Evolutionary conservation across 768 basidiomycete genomes (phyloP).

Genomic region (Psilocybe tampanensis): DNA sequence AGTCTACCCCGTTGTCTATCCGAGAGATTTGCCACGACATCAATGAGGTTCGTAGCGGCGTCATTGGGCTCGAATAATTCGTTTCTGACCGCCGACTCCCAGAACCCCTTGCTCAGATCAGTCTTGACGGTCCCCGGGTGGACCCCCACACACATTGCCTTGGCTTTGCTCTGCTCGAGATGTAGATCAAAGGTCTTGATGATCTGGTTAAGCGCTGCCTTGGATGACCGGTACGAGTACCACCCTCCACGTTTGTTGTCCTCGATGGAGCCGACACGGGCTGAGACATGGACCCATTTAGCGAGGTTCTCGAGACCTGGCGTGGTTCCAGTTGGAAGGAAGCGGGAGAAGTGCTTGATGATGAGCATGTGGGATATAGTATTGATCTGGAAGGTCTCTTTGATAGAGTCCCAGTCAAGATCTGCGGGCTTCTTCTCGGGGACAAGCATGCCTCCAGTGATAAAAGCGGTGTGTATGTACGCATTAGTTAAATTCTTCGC

Average conservation of each 20-base stretch:
- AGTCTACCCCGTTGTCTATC: conserved; percentile 47
- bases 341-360: conserved; percentile 64
- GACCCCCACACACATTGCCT: conserved; percentile 55
- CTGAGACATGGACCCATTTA: conserved; percentile 64
- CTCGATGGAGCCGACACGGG: conserved; percentile 58
- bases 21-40: conserved; percentile 45
- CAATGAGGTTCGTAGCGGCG: conserved; percentile 46
- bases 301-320: conserved; percentile 31
- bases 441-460: conserved; percentile 55
- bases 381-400: conserved; percentile 56
- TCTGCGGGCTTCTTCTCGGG: conserved; percentile 58
- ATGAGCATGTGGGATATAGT: conserved; percentile 60
- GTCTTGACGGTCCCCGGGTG: conserved; percentile 67
- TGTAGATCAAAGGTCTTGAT: conserved; percentile 62
- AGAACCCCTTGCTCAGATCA: conserved; percentile 56
- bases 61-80: conserved; percentile 52
- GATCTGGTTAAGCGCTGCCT: conserved; percentile 66
- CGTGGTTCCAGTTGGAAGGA: conserved; percentile 44
- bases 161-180: conserved; percentile 45
- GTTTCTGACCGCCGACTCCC: conserved; percentile 39
- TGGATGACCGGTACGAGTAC: conserved; percentile 65
- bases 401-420: conserved; percentile 41
- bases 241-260: conserved; percentile 63
- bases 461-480: conserved; percentile 55
- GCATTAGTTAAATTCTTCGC: conserved; percentile 28